These are phyloP conservation scores for Penicillium waksmanii DNA, from an alignment of 495 filamentous ascomycete genomes.

Conservation along the genomic window DNA sequence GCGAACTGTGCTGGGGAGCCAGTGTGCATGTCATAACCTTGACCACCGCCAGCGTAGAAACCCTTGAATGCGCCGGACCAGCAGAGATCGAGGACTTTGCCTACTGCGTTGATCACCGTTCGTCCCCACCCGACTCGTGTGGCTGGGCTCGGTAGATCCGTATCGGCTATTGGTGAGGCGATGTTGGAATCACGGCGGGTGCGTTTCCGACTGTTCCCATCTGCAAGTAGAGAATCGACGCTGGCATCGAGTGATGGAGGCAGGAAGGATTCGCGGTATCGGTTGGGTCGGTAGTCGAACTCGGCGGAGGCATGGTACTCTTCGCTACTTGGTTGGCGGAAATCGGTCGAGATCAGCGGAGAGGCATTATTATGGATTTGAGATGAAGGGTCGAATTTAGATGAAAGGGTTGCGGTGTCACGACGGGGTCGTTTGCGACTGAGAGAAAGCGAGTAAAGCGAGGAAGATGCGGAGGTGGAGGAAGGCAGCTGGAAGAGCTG, in stretches of 20 bases:
- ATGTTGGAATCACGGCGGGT: slow-evolving; percentile 42
- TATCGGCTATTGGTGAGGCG: slow-evolving; percentile 25
- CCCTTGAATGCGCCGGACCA: slow-evolving; percentile 72
- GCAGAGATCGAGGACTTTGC: slow-evolving; percentile 84
- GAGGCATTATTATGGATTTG: slow-evolving; percentile 37
- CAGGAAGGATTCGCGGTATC: slow-evolving; percentile 47
- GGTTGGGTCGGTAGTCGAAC: slow-evolving; percentile 49
- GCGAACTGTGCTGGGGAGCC: slow-evolving; percentile 16
- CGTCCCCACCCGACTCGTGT: slow-evolving; percentile 46
- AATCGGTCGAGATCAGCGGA: slow-evolving; percentile 58
- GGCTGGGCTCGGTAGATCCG: slow-evolving; percentile 18
- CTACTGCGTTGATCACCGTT: slow-evolving; percentile 62
- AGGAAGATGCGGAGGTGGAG: slow-evolving; percentile 65
- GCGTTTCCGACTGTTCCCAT: slow-evolving; percentile 44
- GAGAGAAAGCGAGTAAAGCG: slow-evolving; percentile 62
- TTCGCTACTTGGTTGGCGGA: slow-evolving; percentile 65
- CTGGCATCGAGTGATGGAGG: slow-evolving; percentile 38
- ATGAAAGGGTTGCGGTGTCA: slow-evolving; percentile 32
- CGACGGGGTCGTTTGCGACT: slow-evolving; percentile 49
- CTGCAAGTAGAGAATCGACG: slow-evolving; percentile 30
- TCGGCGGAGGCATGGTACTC: slow-evolving; percentile 35
- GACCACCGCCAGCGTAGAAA: slow-evolving; percentile 83
- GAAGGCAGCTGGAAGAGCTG: slow-evolving; percentile 71
- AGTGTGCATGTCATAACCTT: slow-evolving; percentile 59
- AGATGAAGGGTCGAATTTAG: slow-evolving; percentile 30